Conservation (phyloP, 2,329 filamentous ascomycete genomes). For the Cytospora paraplurivora region DNA sequence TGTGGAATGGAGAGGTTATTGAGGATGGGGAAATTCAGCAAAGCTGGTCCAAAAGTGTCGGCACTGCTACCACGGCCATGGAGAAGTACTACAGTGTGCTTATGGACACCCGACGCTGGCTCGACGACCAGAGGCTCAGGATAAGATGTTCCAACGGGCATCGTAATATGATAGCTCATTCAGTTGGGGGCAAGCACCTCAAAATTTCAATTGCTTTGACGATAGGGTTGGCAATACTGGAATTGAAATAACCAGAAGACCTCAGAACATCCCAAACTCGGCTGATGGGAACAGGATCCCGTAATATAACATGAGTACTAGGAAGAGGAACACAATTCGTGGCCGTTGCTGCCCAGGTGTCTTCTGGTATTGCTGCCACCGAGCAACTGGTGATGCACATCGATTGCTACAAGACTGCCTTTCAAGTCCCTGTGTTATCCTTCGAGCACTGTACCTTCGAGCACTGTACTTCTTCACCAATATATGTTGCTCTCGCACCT, state of each 20-base stretch:
- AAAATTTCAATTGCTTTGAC: neutral
- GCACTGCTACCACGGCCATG: slow-evolving; percentile 52
- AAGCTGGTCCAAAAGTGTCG: slow-evolving; percentile 41
- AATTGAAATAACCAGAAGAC: neutral
- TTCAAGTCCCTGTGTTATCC: neutral
- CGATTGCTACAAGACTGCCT: neutral
- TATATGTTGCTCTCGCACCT: neutral
- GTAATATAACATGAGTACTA: neutral
- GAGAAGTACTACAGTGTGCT: slow-evolving; percentile 50
- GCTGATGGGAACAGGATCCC: neutral
- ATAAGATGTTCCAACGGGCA: slow-evolving; percentile 13
- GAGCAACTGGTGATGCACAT: neutral
- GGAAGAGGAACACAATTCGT: neutral
- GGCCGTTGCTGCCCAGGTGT: neutral
- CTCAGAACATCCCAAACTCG: neutral
- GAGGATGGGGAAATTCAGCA: slow-evolving; percentile 39
- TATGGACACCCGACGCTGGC: slow-evolving; percentile 37
- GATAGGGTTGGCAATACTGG: neutral
- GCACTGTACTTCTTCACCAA: neutral
- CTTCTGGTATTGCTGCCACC: neutral
- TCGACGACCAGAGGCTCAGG: slow-evolving; percentile 30
- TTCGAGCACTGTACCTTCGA: neutral
- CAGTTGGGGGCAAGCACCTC: too few relatives aligned
- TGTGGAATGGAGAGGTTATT: neutral
- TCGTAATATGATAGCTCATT: neutral